Conservation (phyloP, 2,329 filamentous ascomycete genomes). For the Sclerotinia minor region DNA sequence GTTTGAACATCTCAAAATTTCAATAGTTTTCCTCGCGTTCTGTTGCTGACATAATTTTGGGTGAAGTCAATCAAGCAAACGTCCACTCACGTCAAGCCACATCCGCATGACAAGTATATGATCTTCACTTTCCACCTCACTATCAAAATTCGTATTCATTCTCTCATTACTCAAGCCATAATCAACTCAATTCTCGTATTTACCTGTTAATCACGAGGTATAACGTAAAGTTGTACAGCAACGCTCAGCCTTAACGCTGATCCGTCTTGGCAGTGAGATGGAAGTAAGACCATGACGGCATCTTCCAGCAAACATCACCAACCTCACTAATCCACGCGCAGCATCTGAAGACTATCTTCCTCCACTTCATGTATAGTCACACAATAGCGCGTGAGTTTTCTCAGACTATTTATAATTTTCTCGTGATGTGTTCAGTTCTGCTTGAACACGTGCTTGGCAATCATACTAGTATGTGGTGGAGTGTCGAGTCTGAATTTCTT, state of each 20-base stretch:
- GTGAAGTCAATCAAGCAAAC: neutral
- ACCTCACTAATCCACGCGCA: constrained; percentile 6
- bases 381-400: neutral
- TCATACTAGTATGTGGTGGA: neutral
- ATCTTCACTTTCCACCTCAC: neutral
- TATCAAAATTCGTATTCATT: neutral
- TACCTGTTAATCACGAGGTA: neutral
- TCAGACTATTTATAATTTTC: neutral
- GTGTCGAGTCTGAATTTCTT: neutral
- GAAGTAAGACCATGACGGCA: constrained; percentile 16
- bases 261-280: constrained; percentile 19
- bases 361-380: neutral
- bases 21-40: too few relatives aligned
- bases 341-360: neutral
- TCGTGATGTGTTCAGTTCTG: neutral
- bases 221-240: constrained; percentile 9
- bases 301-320: neutral
- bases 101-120: neutral
- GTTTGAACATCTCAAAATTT: neutral
- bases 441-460: neutral
- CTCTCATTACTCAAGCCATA: constrained; percentile 5
- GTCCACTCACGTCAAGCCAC: neutral
- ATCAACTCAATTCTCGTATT: neutral
- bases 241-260: constrained; percentile 7
- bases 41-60: too few relatives aligned